Evolutionary conservation across 2,329 filamentous ascomycete species (phyloP), one percentile per base, ranked within the genome.

Genomic region (Lasiodiplodia sp.): DNA sequence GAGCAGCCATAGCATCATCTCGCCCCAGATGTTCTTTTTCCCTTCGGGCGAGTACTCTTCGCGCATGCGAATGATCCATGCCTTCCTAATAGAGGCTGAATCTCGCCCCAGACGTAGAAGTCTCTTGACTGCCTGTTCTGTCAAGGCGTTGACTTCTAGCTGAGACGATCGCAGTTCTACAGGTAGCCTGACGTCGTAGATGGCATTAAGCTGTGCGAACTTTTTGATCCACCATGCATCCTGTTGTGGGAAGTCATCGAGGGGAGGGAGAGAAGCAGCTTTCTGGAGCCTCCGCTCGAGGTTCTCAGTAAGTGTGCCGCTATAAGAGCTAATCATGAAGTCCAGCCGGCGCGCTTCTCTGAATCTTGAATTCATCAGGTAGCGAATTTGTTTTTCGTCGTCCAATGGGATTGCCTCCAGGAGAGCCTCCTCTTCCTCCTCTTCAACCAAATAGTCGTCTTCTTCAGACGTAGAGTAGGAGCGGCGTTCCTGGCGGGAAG

Each of bases 1-100:
- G 34, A 87, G 71, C 23, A 84, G 72, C 80, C 81, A 84, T 16
- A 86, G 74, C 34, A 82, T 80, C 34, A 84, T 70, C 23, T 79
- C 75, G 53, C 79, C 75, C 84, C 84, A 86, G 12, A 68, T 31
- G 21, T 51, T 55, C 21, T 58, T 55, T 21, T 64, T 68, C 21
- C 51, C 58, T 25, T 68, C 67, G 6, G 11, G 4, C 7, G 52
- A 60, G 21, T 64, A 64, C 12, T 57, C 25, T 1, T 11, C 23
- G 21, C 56, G 57, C 25, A 68, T 62, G 21, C 55, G 12, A 16
- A 11, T 21, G 23, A 7, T 47, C 66, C 66, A 68, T 18, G 37
- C 47, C 3, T 31, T 1, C n/a, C 23, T 25, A 12, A 68, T 68
- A 28, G 66, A 37, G 25, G 31, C 37, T 3, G 34, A 47, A 11